Conservation (phyloP, 2,329 filamentous ascomycete species). For the Xylaria sp. region DNA sequence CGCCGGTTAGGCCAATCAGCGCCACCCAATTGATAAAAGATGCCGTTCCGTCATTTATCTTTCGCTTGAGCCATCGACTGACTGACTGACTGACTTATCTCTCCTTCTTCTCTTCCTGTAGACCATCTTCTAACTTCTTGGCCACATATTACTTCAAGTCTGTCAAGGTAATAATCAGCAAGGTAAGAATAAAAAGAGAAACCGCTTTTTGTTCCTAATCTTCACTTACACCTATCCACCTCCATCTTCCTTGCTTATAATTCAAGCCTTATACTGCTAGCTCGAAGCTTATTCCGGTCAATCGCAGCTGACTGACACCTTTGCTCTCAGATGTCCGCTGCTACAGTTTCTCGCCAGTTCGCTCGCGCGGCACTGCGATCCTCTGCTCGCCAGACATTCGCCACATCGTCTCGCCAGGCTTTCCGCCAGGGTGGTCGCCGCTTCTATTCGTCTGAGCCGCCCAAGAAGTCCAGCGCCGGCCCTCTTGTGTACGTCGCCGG, state of each 20-base stretch:
- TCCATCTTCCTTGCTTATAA: background rate
- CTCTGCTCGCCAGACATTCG: constrained; percentile 68
- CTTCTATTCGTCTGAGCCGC: constrained; percentile 79
- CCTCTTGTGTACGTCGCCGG: constrained; percentile 68
- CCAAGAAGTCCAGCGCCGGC: constrained; percentile 61
- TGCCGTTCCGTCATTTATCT: constrained; percentile 16
- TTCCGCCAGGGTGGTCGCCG: constrained; percentile 81
- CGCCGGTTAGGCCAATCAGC: constrained; percentile 34
- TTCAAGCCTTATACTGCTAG: background rate
- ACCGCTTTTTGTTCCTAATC: background rate
- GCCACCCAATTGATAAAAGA: constrained; percentile 32
- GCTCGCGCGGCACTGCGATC: constrained; percentile 69
- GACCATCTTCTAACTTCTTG: background rate
- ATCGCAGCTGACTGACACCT: constrained; percentile 21
- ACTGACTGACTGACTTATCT: background rate
- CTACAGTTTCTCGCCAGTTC: constrained; percentile 62
- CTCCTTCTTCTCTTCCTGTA: background rate
- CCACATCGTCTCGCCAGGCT: constrained; percentile 70
- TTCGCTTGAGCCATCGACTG: background rate
- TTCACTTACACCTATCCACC: background rate
- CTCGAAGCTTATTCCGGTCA: background rate
- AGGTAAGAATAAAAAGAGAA: constrained; percentile 18
- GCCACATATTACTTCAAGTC: background rate
- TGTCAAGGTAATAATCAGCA: background rate
- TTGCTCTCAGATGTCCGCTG: constrained; percentile 56